Conservation (phyloP, 192 early-diverging fungal species). For the Oehlia diaphana region DNA sequence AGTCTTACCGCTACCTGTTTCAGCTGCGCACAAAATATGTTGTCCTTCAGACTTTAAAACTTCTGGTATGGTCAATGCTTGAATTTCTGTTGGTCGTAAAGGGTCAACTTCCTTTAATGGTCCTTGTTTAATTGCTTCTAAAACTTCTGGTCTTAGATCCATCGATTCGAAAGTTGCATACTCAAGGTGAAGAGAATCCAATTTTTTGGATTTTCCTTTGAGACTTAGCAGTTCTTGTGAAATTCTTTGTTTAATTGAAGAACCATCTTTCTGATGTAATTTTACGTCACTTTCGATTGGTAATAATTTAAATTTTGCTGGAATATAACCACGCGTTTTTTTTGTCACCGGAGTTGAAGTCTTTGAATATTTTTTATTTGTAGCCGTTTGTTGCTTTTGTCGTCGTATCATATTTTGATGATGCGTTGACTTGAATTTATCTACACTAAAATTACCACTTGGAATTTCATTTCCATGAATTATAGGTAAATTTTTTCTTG, state of each 20-base stretch:
- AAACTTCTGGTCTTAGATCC: constrained; percentile 58
- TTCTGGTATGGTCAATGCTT: constrained; percentile 80
- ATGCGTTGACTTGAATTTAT: neutral
- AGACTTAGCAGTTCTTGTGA: constrained; percentile 18
- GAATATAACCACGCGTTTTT: constrained; percentile 55
- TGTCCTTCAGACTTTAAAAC: constrained; percentile 45
- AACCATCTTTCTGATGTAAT: constrained; percentile 7
- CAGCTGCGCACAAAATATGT: constrained; percentile 77
- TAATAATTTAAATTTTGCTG: constrained; percentile 58
- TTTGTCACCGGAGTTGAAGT: constrained; percentile 18
- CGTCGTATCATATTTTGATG: neutral
- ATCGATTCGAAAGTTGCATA: constrained; percentile 59
- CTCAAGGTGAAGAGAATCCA: neutral
- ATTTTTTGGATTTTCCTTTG: neutral
- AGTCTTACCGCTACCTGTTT: constrained; percentile 94
- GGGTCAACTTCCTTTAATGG: constrained; percentile 34
- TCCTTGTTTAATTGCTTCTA: constrained; percentile 45
- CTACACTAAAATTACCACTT: neutral
- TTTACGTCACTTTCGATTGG: constrained; percentile 57
- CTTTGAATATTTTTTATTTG: neutral
- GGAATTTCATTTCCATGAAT: neutral
- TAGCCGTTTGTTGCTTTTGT: neutral
- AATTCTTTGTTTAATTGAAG: neutral
- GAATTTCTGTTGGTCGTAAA: constrained; percentile 76
- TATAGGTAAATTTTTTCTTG: neutral